These are phyloP conservation scores for Magnaporthales sp. DNA, from an alignment of 2,329 filamentous ascomycete species.

Conservation along the genomic window DNA sequence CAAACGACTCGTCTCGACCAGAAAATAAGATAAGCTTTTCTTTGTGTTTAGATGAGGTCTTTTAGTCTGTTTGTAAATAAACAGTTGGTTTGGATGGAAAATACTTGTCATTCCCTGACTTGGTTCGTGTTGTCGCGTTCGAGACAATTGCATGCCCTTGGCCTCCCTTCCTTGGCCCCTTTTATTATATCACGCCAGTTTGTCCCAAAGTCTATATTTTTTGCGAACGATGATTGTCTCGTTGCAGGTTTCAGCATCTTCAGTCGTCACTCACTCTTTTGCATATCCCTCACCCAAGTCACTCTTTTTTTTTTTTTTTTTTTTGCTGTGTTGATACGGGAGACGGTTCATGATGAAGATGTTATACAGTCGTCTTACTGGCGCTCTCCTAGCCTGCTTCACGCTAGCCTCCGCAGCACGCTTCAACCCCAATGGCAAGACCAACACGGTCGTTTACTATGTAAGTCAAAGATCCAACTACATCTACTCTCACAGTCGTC, in stretches of 20 bases:
- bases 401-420: neutral
- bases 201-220: neutral
- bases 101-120: neutral
- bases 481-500: neutral
- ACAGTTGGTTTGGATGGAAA: neutral
- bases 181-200: neutral
- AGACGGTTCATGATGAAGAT: neutral
- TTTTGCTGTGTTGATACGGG: neutral
- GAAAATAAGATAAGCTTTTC: conserved; percentile 1
- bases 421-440: conserved; percentile 23
- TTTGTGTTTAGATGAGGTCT: neutral
- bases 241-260: neutral
- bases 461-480: conserved; percentile 15
- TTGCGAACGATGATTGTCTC: neutral
- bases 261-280: neutral
- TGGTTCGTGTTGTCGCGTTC: neutral
- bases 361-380: neutral
- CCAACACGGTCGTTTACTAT: conserved; percentile 33
- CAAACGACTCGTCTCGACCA: conserved; percentile 14
- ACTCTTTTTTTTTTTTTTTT: neutral
- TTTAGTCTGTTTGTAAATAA: neutral
- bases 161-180: neutral
- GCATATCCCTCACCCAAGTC: neutral
- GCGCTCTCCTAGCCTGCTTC: neutral
- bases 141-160: neutral